Evolutionary conservation across 371 early-diverging fungal species (phyloP), one percentile per base, ranked within the genome.

Genomic region (Mortierella sp.): DNA sequence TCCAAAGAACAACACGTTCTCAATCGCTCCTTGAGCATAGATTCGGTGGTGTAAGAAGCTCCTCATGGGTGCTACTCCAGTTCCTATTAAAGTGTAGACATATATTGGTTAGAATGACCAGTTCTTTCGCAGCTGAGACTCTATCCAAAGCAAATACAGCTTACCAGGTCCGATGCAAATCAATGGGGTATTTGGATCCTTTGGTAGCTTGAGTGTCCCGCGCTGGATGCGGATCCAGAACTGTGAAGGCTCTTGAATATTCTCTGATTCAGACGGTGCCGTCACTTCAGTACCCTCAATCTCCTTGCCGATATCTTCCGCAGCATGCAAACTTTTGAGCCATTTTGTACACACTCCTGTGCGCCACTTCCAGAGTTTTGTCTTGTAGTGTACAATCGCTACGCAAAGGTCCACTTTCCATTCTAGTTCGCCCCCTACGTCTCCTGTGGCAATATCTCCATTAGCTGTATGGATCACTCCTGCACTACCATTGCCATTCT

Each of bases 21-120:
- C 89, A 76, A 54, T 66, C 37, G 81, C 55, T 67, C 81, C 59
- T 64, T 71, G 59, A 68, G 85, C 65, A 12, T 71, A 42, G 15
- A 90, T 73, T 0, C 96, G 87, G 26, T 91, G 86, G 64, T 93
- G 87, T n/a, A 97, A 63, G 65, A 97, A 91, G 42, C 95, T 88
- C 43, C 95, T 88, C 92, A 97, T 95, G 4, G 97, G 96, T 3
- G 97, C 93, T 22, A 97, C 86, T n/a, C 97, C 97, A 2, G 95
- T 94, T 23, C 96, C 95, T 89, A 28, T 23, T 8, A 15, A 51
- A 34, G 9, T 9, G 9, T 53, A 43, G 28, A 53, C 15, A 53
- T 53, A 1, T 9, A 53, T 9, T 3, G 22, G 19, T 19, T 47
- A 47, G 6, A 47, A n/a, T 17, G 19, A 22, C 19, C 7, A 47